Evolutionary conservation across 169 alveolate genomes (phyloP).

Genomic region (Eimeria necatrix): DNA sequence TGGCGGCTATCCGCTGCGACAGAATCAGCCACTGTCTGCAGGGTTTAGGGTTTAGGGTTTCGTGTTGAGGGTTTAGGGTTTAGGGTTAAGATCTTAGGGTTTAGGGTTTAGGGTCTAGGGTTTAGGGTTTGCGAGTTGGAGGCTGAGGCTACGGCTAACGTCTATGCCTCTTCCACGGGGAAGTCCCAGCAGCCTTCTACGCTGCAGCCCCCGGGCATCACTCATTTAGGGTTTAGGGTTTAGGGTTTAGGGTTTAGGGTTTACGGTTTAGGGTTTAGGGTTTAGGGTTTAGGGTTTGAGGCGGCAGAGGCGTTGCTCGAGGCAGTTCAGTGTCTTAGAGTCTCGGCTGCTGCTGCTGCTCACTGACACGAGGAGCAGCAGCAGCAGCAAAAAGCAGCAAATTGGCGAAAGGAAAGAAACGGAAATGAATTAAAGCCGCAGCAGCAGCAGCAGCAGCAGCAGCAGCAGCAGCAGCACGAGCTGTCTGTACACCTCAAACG

Average conservation of each 20-base stretch:
- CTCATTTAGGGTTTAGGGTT: conserved; percentile 14
- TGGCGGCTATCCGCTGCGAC: background rate
- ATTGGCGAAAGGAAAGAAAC: background rate
- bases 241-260: conserved; percentile 43
- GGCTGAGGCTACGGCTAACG: background rate
- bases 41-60: background rate
- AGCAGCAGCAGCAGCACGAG: conserved; percentile 13
- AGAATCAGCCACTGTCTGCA: background rate
- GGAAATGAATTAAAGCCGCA: background rate
- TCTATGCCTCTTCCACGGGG: background rate
- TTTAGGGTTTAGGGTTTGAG: conserved; percentile 21
- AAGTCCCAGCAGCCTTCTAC: background rate
- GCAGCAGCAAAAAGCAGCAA: conserved; percentile 14
- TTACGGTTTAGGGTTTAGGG: conserved; percentile 25
- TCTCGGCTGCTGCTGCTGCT: background rate
- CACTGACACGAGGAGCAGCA: background rate
- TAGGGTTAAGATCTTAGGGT: background rate
- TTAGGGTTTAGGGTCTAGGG: conserved; percentile 25
- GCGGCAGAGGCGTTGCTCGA: background rate
- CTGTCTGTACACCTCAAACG: background rate
- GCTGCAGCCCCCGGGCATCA: too few species aligned
- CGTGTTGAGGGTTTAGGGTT: background rate
- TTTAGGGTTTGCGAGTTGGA: background rate
- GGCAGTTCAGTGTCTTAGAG: background rate
- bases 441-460: conserved; percentile 23